Base-by-base conservation (phyloP, 306 rosid genomes). In the Rosa lucieae region DNA sequence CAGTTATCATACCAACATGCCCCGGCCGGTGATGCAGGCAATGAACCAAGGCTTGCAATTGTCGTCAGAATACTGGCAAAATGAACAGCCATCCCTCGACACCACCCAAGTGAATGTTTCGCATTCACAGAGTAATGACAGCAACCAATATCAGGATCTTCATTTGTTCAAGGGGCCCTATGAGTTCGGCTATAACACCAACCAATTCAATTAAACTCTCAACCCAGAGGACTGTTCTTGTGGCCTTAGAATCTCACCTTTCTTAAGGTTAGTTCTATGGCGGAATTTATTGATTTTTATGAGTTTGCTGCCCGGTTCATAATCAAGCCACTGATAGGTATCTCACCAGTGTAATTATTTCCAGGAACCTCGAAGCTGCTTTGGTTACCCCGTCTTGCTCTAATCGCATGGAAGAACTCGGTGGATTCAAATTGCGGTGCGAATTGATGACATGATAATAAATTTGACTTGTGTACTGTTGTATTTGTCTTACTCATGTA, bases 81-180 rank as follows among this genome's bases (percentile, higher is more conserved):
- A 76, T 49, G 74, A 79, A 71, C 91, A 87, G n/a, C 86, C 75
- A 23, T 70, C 77, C 49, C 65, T 67, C 7, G 63, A 69, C 51
- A 43, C 79, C 20, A 74, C 87, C 21, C 77, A 63, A 37, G 26
- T 66, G 46, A 85, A 79, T 40, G 10, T 88, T 83, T 78, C 82
- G 5, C 86, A 65, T 74, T 72, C 85, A 0, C 88, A 75, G 21
- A 65, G 74, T 47, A 85, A 82, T 13, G 73, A 49, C 68, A 69
- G 42, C 82, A 82, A 53, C 84, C 88, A 84, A 49, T 86, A 85
- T 81, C 94, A 89, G 79, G 88, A 89, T 67, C 83, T 85, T 77
- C 92, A 86, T 82, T 83, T 86, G 78, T 81, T 85, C 76, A 89
- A 55, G 8, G 72, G 79, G 6, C 85, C 92, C 9, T 77, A 35